phyloP scores from a whole-genome alignment of 148 eudicot species.

The Bassia scoparia region DNA sequence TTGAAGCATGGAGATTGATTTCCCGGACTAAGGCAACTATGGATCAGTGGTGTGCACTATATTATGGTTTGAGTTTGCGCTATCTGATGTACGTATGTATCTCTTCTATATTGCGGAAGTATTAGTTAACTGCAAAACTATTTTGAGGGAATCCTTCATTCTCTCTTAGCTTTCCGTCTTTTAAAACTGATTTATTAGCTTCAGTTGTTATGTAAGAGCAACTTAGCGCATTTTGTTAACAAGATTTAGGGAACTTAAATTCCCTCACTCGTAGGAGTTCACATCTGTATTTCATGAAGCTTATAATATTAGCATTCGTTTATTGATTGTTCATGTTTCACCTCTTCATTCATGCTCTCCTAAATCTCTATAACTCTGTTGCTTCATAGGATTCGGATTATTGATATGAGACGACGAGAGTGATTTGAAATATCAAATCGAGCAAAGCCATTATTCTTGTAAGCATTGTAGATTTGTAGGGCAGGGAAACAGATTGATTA shows the following conservation, averaged over 20 bases:
- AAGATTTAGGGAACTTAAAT: background rate
- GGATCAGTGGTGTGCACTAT: background rate
- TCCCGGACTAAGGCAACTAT: background rate
- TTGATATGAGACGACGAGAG: no score
- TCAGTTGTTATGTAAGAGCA: constrained; percentile 9
- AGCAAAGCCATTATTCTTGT: no score
- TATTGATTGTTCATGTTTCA: no score
- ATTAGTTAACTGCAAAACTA: constrained; percentile 10
- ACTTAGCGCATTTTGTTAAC: background rate
- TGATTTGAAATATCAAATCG: no score
- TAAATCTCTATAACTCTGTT: no score
- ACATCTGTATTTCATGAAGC: background rate
- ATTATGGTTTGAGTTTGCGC: constrained; percentile 4
- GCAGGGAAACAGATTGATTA: no score
- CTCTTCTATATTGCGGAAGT: constrained; percentile 1
- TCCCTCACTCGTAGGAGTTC: background rate
- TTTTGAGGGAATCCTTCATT: constrained; percentile 34
- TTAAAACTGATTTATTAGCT: constrained; percentile 1
- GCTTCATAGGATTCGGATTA: no score
- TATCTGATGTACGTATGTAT: constrained; percentile 18
- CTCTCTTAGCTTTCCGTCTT: constrained; percentile 22
- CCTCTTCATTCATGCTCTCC: no score
- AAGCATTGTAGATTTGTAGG: no score
- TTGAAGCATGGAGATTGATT: constrained; percentile 11
- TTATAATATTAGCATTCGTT: background rate